Base-by-base conservation (phyloP, 2,329 filamentous ascomycete genomes). In the Aspergillus hiratsukae region DNA sequence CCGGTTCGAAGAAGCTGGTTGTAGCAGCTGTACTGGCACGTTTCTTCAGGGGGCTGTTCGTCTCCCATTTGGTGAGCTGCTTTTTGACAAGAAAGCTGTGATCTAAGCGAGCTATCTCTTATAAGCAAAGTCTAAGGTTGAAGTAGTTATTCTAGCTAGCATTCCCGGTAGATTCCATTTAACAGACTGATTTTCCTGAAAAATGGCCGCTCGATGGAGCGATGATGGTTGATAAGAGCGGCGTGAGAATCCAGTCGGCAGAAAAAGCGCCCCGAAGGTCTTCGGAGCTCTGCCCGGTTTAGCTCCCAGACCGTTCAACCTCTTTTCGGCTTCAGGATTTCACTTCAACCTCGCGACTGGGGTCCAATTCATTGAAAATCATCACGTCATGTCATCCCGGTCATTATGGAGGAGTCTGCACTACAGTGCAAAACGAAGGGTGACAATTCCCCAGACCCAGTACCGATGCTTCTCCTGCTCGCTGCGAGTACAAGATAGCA, bases 381-480 rank as follows among this genome's bases (percentile, higher is more conserved):
- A 51, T 7, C 31, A 54, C 55, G 64, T 54, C 56, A 74, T 74
- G 71, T 68, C 69, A 29, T 68, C 69, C 28, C 67, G 66, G 56
- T 66, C 70, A 14, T 57, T 71, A 57, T 75, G 71, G 73, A 65
- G 74, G 50, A 68, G 67, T 37, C 57, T 76, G 58, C 69, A 71
- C 58, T 65, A 68, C 52, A 69, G 67, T 55, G 65, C 72, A 2
- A 69, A 69, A 49, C 69, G 70, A 54, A 66, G 67, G 53, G 53
- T 61, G 17, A 56, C 65, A 27, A 56, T 66, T 14, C 55, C 66
- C 1, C 55, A 63, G 46, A 64, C 64, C 11, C 71, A 76, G 21
- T 78, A 78, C 55, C 74, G 80, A 55, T 80, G 79, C 64, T 81
- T 83, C 60, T 82, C 81, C 31, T 82, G 77, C 66, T 75, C 79